phyloP scores from a whole-genome alignment of 2,329 filamentous ascomycete species.

The Exserohilum turcica region DNA sequence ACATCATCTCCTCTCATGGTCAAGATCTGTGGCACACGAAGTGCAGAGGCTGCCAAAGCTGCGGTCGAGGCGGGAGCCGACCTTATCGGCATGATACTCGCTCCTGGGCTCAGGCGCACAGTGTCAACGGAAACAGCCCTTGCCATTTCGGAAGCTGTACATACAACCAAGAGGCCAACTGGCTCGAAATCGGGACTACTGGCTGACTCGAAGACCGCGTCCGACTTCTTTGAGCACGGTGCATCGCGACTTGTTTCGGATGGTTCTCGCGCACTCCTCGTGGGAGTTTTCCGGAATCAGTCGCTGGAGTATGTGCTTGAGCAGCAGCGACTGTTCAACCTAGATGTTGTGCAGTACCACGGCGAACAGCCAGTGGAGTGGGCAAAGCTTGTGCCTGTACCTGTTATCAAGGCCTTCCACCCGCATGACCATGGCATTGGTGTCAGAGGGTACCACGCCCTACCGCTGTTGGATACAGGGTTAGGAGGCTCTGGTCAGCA shows the following conservation, averaged over 20 bases:
- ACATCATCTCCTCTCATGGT: constrained; percentile 61
- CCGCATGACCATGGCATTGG: constrained; percentile 75
- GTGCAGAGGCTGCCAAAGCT: constrained; percentile 75
- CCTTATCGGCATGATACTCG: constrained; percentile 89
- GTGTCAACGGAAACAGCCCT: constrained; percentile 79
- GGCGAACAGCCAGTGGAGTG: constrained; percentile 92
- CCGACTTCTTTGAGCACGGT: constrained; percentile 74
- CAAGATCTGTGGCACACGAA: constrained; percentile 94
- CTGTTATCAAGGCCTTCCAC: constrained; percentile 85
- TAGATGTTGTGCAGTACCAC: constrained; percentile 93
- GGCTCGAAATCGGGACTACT: constrained; percentile 28
- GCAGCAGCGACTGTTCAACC: constrained; percentile 73
- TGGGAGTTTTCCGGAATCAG: constrained; percentile 94
- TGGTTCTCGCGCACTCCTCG: constrained; percentile 72
- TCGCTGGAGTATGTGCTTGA: constrained; percentile 80
- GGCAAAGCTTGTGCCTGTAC: constrained; percentile 85
- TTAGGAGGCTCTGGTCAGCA: constrained; percentile 79
- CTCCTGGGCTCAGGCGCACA: constrained; percentile 77
- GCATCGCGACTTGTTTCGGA: constrained; percentile 53
- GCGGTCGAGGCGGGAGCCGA: constrained; percentile 89
- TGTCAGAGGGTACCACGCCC: constrained; percentile 76
- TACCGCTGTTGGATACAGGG: constrained; percentile 86
- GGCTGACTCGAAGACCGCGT: constrained; percentile 47
- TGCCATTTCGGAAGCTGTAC: constrained; percentile 79
- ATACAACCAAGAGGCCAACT: constrained; percentile 54